Conservation (phyloP, 495 filamentous ascomycete genomes). For the Xylaria telfairii region DNA sequence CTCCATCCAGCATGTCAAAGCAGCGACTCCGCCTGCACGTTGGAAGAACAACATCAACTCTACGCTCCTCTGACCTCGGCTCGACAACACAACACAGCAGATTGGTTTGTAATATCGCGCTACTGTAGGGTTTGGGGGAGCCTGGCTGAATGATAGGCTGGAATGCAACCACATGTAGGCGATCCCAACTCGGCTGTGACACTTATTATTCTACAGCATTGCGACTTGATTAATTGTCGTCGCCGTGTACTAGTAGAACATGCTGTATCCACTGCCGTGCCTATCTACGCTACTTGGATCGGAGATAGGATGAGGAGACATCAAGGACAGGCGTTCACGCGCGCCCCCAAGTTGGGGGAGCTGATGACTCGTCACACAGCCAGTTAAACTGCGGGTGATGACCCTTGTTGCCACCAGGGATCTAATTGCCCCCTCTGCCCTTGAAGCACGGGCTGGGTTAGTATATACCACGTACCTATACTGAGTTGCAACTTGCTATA, state of each 20-base stretch:
- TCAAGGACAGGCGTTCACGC: not conserved
- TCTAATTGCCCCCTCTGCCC: not conserved
- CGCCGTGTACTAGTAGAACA: not conserved
- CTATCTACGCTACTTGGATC: not conserved
- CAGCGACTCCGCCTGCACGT: conserved; percentile 10
- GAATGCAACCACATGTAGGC: not conserved
- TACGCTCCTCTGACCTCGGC: not conserved
- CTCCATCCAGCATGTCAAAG: not conserved
- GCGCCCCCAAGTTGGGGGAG: not conserved
- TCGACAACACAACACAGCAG: not conserved
- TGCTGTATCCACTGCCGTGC: not conserved
- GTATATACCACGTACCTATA: not conserved
- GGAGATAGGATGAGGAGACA: conserved; percentile 13
- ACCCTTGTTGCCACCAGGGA: conserved; percentile 21
- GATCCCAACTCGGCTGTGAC: not conserved
- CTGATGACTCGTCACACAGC: conserved; percentile 19
- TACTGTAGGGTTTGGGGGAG: not conserved
- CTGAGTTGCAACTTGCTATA: not conserved
- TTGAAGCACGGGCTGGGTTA: not conserved
- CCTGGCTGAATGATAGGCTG: not conserved
- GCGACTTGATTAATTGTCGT: not conserved
- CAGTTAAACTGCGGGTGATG: not conserved
- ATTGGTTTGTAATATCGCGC: not conserved
- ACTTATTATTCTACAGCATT: not conserved
- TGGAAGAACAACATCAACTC: not conserved